Evolutionary conservation across 768 basidiomycete species (phyloP), one percentile per base, ranked within the genome.

Genomic region (Multifurca ochricompacta): DNA sequence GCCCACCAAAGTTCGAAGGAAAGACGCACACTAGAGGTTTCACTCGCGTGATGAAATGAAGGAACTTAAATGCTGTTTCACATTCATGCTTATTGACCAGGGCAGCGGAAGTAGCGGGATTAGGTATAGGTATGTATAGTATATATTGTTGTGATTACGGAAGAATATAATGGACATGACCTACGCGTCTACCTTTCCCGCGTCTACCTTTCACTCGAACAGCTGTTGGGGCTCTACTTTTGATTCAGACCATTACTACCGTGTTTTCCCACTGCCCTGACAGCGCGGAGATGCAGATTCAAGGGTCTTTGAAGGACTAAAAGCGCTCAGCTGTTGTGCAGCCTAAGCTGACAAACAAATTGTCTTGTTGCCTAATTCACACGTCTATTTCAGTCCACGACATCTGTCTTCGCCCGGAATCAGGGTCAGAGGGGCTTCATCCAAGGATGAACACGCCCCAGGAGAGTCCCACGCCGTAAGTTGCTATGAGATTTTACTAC

Each of bases 1-100:
- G 87, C 85, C 7, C 73, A 80, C 64, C 68, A 77, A 68, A 86
- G 85, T 59, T 77, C 84, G 13, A 75, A 68, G 59, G 81, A 86
- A 64, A 82, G 82, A 14, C 67, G 69, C 48, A 80, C 77, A 1
- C 44, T 79, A 18, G 63, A 64, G 14, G 66, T 74, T 23, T 60
- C 61, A 1, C 34, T 46, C 13, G 36, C 35, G 2, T 61, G 36
- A 51, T 1, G 13, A 39, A 18, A 44, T 28, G 6, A 2, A 11
- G n/a, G 27, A 16, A 31, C 16, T 28, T n/a, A 27, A n/a, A n/a
- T n/a, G n/a, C n/a, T n/a, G n/a, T n/a, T n/a, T n/a, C n/a, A n/a
- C n/a, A n/a, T n/a, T n/a, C n/a, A n/a, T n/a, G n/a, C n/a, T n/a
- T n/a, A n/a, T n/a, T n/a, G n/a, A n/a, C n/a, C n/a, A n/a, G n/a